Evolutionary conservation across 2,329 filamentous ascomycete genomes (phyloP).

Genomic region (Parafenestella ontariensis): DNA sequence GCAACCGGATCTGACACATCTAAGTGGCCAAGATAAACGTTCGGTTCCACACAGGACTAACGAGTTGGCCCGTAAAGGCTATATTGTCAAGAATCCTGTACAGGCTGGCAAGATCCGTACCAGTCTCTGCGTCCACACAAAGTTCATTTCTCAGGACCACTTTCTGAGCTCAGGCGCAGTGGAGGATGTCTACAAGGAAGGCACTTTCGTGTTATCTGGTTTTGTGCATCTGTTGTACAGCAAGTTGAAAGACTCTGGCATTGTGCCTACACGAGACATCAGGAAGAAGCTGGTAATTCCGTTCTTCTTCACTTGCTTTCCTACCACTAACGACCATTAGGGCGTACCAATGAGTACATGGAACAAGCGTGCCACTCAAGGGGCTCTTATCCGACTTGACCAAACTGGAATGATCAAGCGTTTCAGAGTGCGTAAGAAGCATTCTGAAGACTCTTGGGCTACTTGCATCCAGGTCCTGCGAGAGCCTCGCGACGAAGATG

Average conservation of each 20-base stretch:
- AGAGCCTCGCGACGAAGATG: constrained; percentile 44
- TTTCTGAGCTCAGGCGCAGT: constrained; percentile 35
- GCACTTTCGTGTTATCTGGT: constrained; percentile 57
- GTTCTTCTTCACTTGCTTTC: no score
- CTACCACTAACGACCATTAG: constrained; percentile 27
- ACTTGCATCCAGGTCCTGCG: constrained; percentile 53
- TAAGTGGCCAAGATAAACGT: constrained; percentile 69
- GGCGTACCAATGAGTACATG: constrained; percentile 43
- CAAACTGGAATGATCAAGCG: constrained; percentile 51
- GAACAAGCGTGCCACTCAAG: constrained; percentile 49
- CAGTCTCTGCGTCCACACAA: constrained; percentile 63
- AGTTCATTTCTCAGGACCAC: constrained; percentile 52
- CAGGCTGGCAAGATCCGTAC: constrained; percentile 57
- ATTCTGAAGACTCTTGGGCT: constrained; percentile 35
- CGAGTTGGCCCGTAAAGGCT: constrained; percentile 62
- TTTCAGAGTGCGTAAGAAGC: constrained; percentile 41
- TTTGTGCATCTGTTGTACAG: constrained; percentile 59
- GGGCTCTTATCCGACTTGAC: constrained; percentile 50
- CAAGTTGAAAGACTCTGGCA: constrained; percentile 57
- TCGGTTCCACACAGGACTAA: constrained; percentile 69
- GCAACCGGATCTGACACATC: constrained; percentile 62
- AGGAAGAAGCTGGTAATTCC: constrained; percentile 54
- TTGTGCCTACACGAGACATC: constrained; percentile 62
- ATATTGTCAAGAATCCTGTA: constrained; percentile 62
- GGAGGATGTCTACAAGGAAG: constrained; percentile 44